phyloP scores from a whole-genome alignment of 257 asterid species.

The Solanum arcanum region DNA sequence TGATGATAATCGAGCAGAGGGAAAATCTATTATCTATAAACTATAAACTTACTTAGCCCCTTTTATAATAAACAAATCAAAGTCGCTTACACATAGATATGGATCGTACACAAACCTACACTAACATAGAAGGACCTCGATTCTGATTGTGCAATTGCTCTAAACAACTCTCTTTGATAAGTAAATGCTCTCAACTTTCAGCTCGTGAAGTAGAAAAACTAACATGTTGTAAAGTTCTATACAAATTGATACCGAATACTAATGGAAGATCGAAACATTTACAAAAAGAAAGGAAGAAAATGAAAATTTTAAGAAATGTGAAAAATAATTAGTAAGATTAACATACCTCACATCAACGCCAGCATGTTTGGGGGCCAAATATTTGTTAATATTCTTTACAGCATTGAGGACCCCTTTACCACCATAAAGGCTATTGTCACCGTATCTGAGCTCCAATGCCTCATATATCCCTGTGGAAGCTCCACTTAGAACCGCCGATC shows the following conservation, averaged over 20 bases:
- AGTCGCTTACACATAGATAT: not conserved
- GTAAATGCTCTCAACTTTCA: not conserved
- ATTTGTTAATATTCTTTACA: slow-evolving; percentile 57
- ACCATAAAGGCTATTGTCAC: slow-evolving; percentile 70
- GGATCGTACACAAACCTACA: not conserved
- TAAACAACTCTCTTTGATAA: not conserved
- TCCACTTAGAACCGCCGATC: slow-evolving; percentile 98
- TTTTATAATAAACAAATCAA: not conserved
- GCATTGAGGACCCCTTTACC: slow-evolving; percentile 94
- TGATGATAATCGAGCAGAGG: no score
- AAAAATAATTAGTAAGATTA: not conserved
- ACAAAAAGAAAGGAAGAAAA: not conserved
- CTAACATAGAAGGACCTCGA: not conserved
- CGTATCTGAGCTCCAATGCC: slow-evolving; percentile 94
- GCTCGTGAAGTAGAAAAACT: not conserved
- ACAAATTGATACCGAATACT: not conserved
- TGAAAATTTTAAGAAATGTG: not conserved
- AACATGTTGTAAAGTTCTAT: not conserved
- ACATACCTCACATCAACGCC: slow-evolving; percentile 89
- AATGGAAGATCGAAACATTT: not conserved
- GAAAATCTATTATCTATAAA: not conserved
- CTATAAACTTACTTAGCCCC: not conserved
- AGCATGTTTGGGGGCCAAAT: slow-evolving; percentile 70
- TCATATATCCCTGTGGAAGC: slow-evolving; percentile 98
- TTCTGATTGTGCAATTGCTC: not conserved